Percentiles rank a stretch among this genome's conserved stretches.
These are phyloP conservation scores for Gnetum montanum DNA, from an alignment of 75 land plant species.

Conservation along the genomic window DNA sequence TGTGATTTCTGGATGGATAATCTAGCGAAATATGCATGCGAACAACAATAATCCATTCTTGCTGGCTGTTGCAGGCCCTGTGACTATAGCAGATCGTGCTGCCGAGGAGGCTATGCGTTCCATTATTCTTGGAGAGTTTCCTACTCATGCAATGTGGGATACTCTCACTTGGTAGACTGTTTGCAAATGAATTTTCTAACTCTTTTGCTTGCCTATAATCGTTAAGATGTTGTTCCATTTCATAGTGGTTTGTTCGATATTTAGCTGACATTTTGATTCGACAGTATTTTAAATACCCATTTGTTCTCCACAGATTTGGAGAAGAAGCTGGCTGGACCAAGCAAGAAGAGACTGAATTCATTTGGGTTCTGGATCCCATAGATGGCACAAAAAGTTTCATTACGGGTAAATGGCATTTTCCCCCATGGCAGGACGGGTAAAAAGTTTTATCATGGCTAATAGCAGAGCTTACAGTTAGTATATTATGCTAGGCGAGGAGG, in stretches of 20 bases:
- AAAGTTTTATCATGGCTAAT: too few species aligned
- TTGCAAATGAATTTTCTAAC: neutral
- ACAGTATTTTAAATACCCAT: too few species aligned
- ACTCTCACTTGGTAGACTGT: constrained; percentile 1
- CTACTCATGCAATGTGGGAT: constrained; percentile 84
- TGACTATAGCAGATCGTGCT: constrained; percentile 82
- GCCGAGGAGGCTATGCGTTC: constrained; percentile 86
- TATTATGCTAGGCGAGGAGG: too few species aligned
- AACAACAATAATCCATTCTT: too few species aligned
- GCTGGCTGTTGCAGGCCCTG: constrained; percentile 62
- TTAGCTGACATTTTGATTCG: too few species aligned
- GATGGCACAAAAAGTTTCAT: constrained; percentile 99
- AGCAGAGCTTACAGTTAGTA: too few species aligned
- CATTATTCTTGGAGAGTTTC: constrained; percentile 55
- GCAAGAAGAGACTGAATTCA: constrained; percentile 49
- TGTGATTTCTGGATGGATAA: too few species aligned
- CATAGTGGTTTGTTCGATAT: too few species aligned
- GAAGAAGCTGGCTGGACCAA: constrained; percentile 89
- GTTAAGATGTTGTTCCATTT: too few species aligned
- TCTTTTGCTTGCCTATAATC: too few species aligned
- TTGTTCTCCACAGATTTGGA: constrained; percentile 55
- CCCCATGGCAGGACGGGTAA: too few species aligned
- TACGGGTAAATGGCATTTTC: constrained; percentile 80
- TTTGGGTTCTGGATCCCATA: constrained; percentile 98
- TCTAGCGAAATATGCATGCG: too few species aligned